Evolutionary conservation across 495 filamentous ascomycete genomes (phyloP).

Genomic region (Penicillium egyptiacum): DNA sequence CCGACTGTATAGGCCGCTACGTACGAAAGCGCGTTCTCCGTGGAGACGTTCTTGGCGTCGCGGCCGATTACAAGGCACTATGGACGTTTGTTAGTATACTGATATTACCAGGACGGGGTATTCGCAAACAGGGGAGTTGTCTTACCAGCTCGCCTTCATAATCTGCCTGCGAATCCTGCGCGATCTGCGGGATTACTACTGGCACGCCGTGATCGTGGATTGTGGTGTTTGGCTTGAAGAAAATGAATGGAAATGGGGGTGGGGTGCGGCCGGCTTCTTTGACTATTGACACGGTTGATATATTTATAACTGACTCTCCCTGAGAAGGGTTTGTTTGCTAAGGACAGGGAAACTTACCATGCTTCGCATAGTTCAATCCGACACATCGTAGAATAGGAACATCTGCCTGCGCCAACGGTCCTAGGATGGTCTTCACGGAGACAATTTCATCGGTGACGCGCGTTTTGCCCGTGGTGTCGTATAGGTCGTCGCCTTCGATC

Average conservation of each 20-base stretch:
- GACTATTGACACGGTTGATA: slow-evolving; percentile 30
- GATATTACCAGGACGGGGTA: background rate
- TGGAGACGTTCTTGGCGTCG: slow-evolving; percentile 47
- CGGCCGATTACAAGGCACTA: slow-evolving; percentile 40
- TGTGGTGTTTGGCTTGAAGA: slow-evolving; percentile 50
- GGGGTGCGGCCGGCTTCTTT: slow-evolving; percentile 48
- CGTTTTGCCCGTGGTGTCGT: slow-evolving; percentile 36
- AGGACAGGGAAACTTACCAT: slow-evolving; percentile 27
- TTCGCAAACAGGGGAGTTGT: background rate
- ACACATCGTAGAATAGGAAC: slow-evolving; percentile 42
- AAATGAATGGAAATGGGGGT: slow-evolving; percentile 50
- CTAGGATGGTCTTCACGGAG: slow-evolving; percentile 36
- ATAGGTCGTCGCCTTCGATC: slow-evolving; percentile 42
- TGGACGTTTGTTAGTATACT: background rate
- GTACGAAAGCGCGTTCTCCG: slow-evolving; percentile 42
- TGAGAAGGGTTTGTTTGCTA: background rate
- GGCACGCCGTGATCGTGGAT: slow-evolving; percentile 41
- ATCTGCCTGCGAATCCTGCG: slow-evolving; percentile 50
- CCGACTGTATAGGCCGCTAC: slow-evolving; percentile 50
- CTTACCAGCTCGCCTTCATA: slow-evolving; percentile 55
- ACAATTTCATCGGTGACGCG: slow-evolving; percentile 35
- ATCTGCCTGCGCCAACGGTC: slow-evolving; percentile 35
- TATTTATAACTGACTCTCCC: background rate
- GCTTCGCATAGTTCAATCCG: slow-evolving; percentile 42
- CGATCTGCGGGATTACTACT: slow-evolving; percentile 49